A percentile compares a stretch with the other conserved stretches of the same genome.
Conservation (phyloP, 2,329 filamentous ascomycete genomes). For the Karstenula rhodostoma region DNA sequence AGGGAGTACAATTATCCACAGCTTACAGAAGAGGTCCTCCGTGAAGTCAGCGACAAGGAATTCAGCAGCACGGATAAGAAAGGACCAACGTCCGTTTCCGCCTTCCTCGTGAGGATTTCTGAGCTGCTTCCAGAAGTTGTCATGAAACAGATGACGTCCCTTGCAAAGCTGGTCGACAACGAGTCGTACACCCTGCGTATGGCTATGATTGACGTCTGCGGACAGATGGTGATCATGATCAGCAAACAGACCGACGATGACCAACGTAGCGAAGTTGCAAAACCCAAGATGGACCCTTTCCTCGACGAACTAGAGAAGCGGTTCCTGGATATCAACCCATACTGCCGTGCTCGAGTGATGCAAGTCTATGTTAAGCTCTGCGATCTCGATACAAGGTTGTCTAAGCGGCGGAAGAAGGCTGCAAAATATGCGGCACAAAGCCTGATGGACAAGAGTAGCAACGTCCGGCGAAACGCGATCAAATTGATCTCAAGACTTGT, state of each 20-base stretch:
- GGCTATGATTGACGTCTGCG: constrained; percentile 94
- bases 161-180: constrained; percentile 94
- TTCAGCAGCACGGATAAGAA: constrained; percentile 97
- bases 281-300: constrained; percentile 94
- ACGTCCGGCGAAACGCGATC: constrained; percentile 93
- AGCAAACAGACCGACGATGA: constrained; percentile 83
- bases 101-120: constrained; percentile 91
- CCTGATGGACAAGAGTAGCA: constrained; percentile 97
- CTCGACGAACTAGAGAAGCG: constrained; percentile 96
- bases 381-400: constrained; percentile 89
- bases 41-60: constrained; percentile 95
- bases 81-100: constrained; percentile 94
- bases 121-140: constrained; percentile 90
- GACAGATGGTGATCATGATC: constrained; percentile 90
- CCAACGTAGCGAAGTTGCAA: constrained; percentile 82
- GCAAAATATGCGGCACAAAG: constrained; percentile 88
- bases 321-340: constrained; percentile 95
- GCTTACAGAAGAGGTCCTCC: constrained; percentile 88
- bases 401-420: constrained; percentile 86
- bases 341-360: constrained; percentile 88
- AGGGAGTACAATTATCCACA: constrained; percentile 99
- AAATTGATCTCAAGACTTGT: constrained; percentile 88
- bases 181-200: constrained; percentile 96
- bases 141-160: constrained; percentile 95
- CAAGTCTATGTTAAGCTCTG: constrained; percentile 94